A percentile compares a stretch with the other conserved stretches of the same genome.
These are phyloP conservation scores for Dothistroma septosporum DNA, from an alignment of 2,329 filamentous ascomycete genomes.

Conservation along the genomic window DNA sequence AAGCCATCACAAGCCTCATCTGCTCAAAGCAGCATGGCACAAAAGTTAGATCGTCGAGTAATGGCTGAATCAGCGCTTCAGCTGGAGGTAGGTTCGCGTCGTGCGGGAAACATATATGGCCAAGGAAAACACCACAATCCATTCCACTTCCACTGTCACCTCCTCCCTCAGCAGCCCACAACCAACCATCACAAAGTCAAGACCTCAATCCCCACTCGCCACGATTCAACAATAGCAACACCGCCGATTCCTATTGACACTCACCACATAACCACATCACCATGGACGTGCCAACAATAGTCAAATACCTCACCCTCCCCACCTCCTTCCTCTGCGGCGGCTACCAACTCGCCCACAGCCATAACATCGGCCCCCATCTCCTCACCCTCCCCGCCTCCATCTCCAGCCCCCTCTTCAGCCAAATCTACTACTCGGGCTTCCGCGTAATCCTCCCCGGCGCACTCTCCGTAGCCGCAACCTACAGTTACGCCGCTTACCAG, in stretches of 20 bases:
- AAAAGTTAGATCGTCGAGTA: neutral
- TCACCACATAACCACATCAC: neutral
- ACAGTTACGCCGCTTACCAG: neutral
- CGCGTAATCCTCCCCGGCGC: constrained; percentile 51
- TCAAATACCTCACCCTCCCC: neutral
- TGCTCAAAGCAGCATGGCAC: neutral
- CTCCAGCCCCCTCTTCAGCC: constrained; percentile 65
- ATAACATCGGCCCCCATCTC: constrained; percentile 1
- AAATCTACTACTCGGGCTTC: constrained; percentile 59
- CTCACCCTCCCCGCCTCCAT: constrained; percentile 48
- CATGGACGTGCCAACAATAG: neutral
- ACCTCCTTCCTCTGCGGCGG: constrained; percentile 1
- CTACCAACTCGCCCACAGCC: neutral
- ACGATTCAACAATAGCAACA: neutral
- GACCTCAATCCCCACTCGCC: neutral
- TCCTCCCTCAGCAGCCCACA: neutral
- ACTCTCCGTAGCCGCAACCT: neutral
- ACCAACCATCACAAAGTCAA: neutral
- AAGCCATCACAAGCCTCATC: neutral
- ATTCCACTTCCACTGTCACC: neutral
- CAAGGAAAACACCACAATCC: neutral
- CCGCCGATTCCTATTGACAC: neutral
- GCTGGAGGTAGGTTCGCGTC: neutral
- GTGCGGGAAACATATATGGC: neutral
- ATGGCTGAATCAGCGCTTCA: neutral